Conservation (phyloP, 305 asterid species). For the Solanum hybrid region DNA sequence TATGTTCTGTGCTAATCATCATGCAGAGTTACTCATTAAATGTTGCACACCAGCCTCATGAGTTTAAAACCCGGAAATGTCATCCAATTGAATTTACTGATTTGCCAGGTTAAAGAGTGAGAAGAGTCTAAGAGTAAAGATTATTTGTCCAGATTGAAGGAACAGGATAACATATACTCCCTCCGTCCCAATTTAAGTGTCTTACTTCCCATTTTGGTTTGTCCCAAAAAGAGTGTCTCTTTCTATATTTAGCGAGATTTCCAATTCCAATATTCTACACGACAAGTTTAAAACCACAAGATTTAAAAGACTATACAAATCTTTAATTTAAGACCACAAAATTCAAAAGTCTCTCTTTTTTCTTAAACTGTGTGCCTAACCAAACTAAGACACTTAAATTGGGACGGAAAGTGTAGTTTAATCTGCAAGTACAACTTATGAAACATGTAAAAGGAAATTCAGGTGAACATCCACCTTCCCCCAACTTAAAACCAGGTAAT, state of each 20-base stretch:
- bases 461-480: background rate
- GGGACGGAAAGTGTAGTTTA: background rate
- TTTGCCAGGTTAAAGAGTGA: background rate
- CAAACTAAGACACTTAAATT: background rate
- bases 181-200: background rate
- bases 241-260: background rate
- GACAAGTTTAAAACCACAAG: background rate
- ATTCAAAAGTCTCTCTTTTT: background rate
- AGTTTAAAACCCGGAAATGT: background rate
- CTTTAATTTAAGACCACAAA: background rate
- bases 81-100: background rate
- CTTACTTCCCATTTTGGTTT: background rate
- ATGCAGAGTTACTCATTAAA: background rate
- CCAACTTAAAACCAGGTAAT: background rate
- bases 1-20: background rate
- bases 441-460: background rate
- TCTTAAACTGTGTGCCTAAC: background rate
- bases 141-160: too few relatives aligned
- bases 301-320: background rate
- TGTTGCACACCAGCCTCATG: background rate
- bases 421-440: background rate
- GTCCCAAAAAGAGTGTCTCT: background rate
- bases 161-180: background rate
- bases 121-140: background rate
- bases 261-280: background rate